These are phyloP conservation scores for Boletus sp. DNA, from an alignment of 768 basidiomycete species.

Conservation along the genomic window DNA sequence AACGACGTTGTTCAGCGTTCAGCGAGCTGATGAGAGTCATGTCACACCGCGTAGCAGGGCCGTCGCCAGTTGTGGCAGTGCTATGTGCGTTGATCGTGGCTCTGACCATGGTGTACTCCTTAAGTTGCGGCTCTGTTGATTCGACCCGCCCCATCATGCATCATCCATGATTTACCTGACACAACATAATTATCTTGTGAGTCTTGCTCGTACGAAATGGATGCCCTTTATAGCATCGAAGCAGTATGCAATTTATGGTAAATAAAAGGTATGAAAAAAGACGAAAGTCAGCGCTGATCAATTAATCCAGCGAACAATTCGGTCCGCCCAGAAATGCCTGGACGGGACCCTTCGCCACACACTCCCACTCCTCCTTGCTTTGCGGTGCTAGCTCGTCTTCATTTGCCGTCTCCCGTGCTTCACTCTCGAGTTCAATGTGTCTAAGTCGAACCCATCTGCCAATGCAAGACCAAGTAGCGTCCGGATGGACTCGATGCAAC, in stretches of 20 bases:
- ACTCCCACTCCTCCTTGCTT: too few relatives aligned
- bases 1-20: background rate
- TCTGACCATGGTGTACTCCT: too few relatives aligned
- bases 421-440: background rate
- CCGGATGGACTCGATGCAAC: constrained; percentile 9
- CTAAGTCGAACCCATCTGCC: background rate
- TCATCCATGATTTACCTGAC: background rate
- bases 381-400: too few relatives aligned
- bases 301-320: too few relatives aligned
- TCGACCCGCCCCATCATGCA: too few relatives aligned
- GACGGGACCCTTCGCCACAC: too few relatives aligned
- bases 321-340: too few relatives aligned
- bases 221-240: background rate
- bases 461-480: constrained; percentile 10
- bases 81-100: background rate
- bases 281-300: too few relatives aligned
- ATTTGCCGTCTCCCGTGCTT: background rate
- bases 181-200: background rate
- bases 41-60: too few relatives aligned
- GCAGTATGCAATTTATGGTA: background rate
- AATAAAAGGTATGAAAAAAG: too few relatives aligned
- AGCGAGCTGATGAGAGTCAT: background rate
- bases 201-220: constrained; percentile 4
- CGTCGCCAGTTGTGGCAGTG: background rate
- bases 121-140: too few relatives aligned